phyloP scores from a whole-genome alignment of 768 basidiomycete species.

The Clavaria fumosa region DNA sequence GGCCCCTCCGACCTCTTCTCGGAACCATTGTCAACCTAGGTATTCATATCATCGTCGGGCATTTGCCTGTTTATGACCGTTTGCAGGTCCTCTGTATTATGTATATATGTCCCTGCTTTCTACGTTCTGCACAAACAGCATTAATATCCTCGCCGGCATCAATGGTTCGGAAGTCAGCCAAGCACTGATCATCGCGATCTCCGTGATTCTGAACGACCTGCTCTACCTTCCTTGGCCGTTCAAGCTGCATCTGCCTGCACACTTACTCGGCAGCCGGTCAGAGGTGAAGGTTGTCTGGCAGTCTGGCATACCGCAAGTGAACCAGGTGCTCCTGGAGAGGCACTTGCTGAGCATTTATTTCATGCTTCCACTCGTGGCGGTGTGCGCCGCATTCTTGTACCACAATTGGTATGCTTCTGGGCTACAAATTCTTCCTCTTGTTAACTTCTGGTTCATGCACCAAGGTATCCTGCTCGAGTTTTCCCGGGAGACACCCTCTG shows the following conservation, averaged over 20 bases:
- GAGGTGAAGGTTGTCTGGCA: conserved; percentile 64
- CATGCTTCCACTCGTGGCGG: conserved; percentile 87
- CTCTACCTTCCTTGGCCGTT: conserved; percentile 86
- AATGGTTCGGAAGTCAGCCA: conserved; percentile 95
- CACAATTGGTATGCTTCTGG: conserved; percentile 73
- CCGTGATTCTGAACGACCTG: conserved; percentile 83
- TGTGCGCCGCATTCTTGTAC: conserved; percentile 80
- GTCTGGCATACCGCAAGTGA: conserved; percentile 77
- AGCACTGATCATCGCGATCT: conserved; percentile 81
- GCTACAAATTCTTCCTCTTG: background rate
- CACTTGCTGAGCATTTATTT: conserved; percentile 96
- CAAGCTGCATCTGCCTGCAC: conserved; percentile 54
- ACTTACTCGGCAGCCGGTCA: conserved; percentile 47
- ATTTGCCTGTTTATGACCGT: background rate
- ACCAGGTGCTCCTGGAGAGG: conserved; percentile 73
- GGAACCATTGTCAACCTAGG: conserved; percentile 80
- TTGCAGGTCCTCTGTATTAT: conserved; percentile 92
- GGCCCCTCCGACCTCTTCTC: conserved; percentile 58
- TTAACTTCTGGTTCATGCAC: background rate
- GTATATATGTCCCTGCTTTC: conserved; percentile 92
- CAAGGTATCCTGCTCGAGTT: conserved; percentile 87
- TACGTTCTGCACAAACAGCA: conserved; percentile 93
- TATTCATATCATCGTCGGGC: conserved; percentile 16
- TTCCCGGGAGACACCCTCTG: conserved; percentile 97
- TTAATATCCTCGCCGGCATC: conserved; percentile 96